phyloP scores from a whole-genome alignment of 2,329 filamentous ascomycete genomes.

The Fusarium mexicanum region DNA sequence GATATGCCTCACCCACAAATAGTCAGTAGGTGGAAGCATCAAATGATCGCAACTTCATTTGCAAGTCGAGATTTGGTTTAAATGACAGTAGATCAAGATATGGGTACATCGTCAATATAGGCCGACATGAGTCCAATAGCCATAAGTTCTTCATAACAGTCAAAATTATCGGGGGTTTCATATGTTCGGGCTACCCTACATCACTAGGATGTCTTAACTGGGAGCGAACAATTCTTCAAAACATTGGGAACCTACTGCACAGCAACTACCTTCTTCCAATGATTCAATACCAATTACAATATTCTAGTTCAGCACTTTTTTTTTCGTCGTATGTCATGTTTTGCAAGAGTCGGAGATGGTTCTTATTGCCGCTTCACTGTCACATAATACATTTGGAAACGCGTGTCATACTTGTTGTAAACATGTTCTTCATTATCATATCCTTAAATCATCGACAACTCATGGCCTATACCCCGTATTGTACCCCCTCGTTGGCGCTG shows the following conservation, averaged over 20 bases:
- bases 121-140: too few species aligned
- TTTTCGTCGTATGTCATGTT: accelerated
- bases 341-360: too few species aligned
- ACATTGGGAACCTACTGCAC: accelerated
- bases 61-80: neutral
- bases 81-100: neutral
- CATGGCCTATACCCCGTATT: constrained; percentile 24
- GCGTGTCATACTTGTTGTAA: neutral
- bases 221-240: neutral
- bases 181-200: neutral
- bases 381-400: accelerated
- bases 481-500: constrained; percentile 10
- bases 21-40: neutral
- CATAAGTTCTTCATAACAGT: neutral
- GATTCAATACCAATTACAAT: neutral
- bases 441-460: neutral
- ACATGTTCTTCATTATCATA: neutral
- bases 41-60: neutral
- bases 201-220: neutral
- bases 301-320: neutral
- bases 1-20: too few species aligned
- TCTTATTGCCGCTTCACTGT: neutral
- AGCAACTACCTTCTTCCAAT: neutral
- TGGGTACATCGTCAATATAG: too few species aligned
- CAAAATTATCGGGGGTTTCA: too few species aligned